Conservation (phyloP, 2,329 filamentous ascomycete species). For the Xylaria polymorpha region DNA sequence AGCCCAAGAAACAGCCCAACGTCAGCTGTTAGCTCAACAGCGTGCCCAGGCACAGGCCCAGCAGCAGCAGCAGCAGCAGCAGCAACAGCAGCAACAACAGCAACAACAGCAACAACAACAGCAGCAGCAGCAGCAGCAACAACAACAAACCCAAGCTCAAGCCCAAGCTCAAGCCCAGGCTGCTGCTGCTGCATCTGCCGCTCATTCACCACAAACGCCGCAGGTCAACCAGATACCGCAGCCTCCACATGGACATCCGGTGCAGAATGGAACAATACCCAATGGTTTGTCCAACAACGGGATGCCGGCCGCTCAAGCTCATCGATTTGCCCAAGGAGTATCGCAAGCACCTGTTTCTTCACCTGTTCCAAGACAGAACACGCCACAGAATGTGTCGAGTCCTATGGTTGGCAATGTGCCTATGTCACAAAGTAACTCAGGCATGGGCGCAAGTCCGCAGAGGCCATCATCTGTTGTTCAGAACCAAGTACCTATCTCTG, state of each 20-base stretch:
- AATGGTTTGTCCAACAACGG: constrained; percentile 56
- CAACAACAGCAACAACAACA: constrained; percentile 40
- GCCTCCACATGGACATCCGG: constrained; percentile 58
- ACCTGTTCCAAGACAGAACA: constrained; percentile 72
- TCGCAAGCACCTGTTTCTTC: constrained; percentile 74
- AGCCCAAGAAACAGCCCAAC: constrained; percentile 30
- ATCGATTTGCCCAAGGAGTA: constrained; percentile 65
- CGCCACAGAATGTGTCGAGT: constrained; percentile 73
- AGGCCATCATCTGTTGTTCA: constrained; percentile 75
- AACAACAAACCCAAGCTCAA: constrained; percentile 35
- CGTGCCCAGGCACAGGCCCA: constrained; percentile 31
- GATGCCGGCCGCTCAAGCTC: constrained; percentile 56
- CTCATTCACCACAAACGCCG: constrained; percentile 49
- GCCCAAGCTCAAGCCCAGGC: constrained; percentile 27
- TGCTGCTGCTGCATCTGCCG: constrained; percentile 49
- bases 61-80: constrained; percentile 53
- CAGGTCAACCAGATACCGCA: constrained; percentile 53
- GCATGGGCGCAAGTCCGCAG: constrained; percentile 74
- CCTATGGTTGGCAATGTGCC: constrained; percentile 71
- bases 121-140: constrained; percentile 54
- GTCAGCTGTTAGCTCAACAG: constrained; percentile 33
- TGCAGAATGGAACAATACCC: constrained; percentile 53
- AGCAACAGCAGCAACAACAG: constrained; percentile 24
- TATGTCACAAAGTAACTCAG: constrained; percentile 75
- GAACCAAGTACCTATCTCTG: constrained; percentile 66